phyloP scores from a whole-genome alignment of 2,329 filamentous ascomycete genomes.

The Hypoxylon sp. region DNA sequence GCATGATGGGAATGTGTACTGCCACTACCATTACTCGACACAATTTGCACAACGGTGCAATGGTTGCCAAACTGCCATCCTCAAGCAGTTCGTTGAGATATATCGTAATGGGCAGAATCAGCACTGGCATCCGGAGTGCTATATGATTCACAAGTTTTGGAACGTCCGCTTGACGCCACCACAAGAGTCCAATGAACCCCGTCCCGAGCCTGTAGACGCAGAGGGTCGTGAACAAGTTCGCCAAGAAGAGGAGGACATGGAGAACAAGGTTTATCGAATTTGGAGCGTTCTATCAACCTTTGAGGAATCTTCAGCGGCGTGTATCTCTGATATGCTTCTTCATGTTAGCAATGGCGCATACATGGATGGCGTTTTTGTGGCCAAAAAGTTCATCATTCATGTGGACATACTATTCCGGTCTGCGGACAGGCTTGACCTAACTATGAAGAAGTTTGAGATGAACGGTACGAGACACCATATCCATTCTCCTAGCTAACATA shows the following conservation, averaged over 20 bases:
- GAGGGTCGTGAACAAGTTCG: conserved; percentile 82
- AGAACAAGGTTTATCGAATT: conserved; percentile 97
- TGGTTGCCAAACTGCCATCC: conserved; percentile 94
- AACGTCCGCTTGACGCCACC: conserved; percentile 87
- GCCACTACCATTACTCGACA: conserved; percentile 98
- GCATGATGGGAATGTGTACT: conserved; percentile 95
- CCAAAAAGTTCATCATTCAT: conserved; percentile 96
- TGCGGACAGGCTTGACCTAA: conserved; percentile 85
- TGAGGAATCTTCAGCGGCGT: conserved; percentile 96
- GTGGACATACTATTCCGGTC: conserved; percentile 93
- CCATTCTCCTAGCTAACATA: conserved; percentile 27
- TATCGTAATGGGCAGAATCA: conserved; percentile 98
- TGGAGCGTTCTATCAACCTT: conserved; percentile 98
- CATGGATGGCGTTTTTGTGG: conserved; percentile 92
- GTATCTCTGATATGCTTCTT: conserved; percentile 98
- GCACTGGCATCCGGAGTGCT: conserved; percentile 99
- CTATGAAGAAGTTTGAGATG: conserved; percentile 76
- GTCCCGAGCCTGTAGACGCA: conserved; percentile 63
- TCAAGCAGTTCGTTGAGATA: conserved; percentile 99
- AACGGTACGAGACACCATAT: conserved; percentile 73
- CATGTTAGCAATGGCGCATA: conserved; percentile 99
- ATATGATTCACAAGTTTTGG: conserved; percentile 99
- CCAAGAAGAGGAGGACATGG: conserved; percentile 91
- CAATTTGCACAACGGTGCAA: conserved; percentile 97
- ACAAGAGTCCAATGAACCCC: conserved; percentile 64